Evolutionary conservation across 345 rosid genomes (phyloP).

Genomic region (Arabis alpina): DNA sequence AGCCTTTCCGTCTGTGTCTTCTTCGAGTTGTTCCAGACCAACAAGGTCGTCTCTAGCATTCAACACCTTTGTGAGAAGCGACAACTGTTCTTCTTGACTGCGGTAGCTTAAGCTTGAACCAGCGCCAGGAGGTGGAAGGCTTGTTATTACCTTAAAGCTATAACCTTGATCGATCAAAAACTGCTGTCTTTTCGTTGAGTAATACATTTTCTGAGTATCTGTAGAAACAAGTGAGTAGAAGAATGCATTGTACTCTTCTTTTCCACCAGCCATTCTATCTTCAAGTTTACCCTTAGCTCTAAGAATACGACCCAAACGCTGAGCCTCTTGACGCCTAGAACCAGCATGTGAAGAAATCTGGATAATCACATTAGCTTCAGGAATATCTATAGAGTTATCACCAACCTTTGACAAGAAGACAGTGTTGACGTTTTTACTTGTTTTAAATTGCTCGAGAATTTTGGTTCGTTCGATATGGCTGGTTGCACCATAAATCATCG

Average conservation of each 20-base stretch:
- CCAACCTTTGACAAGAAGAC: slow-evolving; percentile 95
- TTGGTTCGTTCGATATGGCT: slow-evolving; percentile 97
- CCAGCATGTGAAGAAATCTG: slow-evolving; percentile 99
- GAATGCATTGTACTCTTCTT: slow-evolving; percentile 97
- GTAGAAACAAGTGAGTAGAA: slow-evolving; percentile 97
- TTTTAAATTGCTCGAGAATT: slow-evolving; percentile 87
- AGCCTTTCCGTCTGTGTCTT: too few relatives aligned
- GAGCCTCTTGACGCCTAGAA: slow-evolving; percentile 99
- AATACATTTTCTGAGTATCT: slow-evolving; percentile 98
- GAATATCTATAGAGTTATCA: slow-evolving; percentile 97
- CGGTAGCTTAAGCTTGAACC: too few relatives aligned
- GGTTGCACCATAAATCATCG: slow-evolving; percentile 99
- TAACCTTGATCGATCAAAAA: slow-evolving; percentile 75
- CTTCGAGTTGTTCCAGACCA: too few relatives aligned
- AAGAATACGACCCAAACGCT: slow-evolving; percentile 96
- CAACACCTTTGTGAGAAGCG: too few relatives aligned
- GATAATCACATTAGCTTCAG: slow-evolving; percentile 96
- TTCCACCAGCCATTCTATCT: slow-evolving; percentile 99
- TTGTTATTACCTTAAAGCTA: too few relatives aligned
- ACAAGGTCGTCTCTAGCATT: too few relatives aligned
- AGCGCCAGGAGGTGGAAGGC: too few relatives aligned
- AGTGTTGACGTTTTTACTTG: slow-evolving; percentile 81
- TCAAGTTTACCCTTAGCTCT: slow-evolving; percentile 98
- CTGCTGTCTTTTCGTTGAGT: slow-evolving; percentile 90
- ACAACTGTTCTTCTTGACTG: too few relatives aligned